Base-by-base conservation (phyloP, 2,329 filamentous ascomycete species). In the Onygenales sp. region DNA sequence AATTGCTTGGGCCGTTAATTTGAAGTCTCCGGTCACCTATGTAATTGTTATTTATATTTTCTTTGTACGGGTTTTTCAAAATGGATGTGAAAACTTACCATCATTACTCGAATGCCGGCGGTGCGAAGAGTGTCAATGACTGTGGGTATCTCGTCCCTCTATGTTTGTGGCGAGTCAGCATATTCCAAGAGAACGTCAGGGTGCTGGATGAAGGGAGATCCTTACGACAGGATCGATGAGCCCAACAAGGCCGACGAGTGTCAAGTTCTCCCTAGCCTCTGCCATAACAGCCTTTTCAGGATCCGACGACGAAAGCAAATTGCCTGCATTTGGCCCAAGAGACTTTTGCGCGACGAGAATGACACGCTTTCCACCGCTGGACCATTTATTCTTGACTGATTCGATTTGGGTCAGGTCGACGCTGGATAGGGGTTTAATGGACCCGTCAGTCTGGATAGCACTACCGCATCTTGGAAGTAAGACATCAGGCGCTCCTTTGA, bases 401-500 rank as follows among this genome's bases (percentile, higher is more conserved):
- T 85, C 80, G 27, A 87, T 74, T 2, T 70, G 68, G 0, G 65
- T 64, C 10, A 70, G 69, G 36, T 72, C 73, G 1, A 65, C 63
- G 5, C 69, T 64, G 42, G 78, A 75, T 13, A 89, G 71, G 8
- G 69, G 62, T 51, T 74, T 68, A 1, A 77, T 69, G 2, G 75
- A 73, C 6, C 85, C 85, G 27, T 81, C 76, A 2, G 74, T 70
- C 17, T 74, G 74, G 10, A 84, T 72, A 50, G 82, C 80, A 17
- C 75, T 74, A 1, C 76, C 75, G 62, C 86, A 87, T 51, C 84
- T 74, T 1, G 75, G 72, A 1, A 91, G 77, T 0, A 91, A 74
- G 34, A 90, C 81, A 62, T 91, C 87, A 0, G 87, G 86, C 0
- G 86, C 87, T 1, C 87, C 87, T 65, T 92, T 90, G 64, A 90